Evolutionary conservation across 768 basidiomycete genomes (phyloP), one percentile per base, ranked within the genome.

Genomic region (Rhodotorula paludigena): DNA sequence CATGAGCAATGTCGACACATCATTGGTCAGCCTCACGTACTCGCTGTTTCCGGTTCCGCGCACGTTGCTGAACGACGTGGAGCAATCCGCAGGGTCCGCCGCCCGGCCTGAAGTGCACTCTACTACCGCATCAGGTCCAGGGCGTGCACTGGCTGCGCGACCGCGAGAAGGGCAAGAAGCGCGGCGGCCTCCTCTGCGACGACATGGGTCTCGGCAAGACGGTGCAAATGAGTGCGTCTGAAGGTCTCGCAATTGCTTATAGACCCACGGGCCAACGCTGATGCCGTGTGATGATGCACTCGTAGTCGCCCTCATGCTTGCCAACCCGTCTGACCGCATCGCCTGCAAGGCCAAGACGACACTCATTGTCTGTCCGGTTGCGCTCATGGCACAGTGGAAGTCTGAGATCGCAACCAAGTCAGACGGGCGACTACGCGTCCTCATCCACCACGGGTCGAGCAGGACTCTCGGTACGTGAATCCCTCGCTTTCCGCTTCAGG

Each of bases 301-400:
- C 39, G 38, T 32, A 38, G 35, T 51, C 20, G 83, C 88, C 0
- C 85, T 91, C 2, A 93, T 99, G 48, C 85, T 90, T 0, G 90
- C 90, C 0, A 82, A 84, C 8, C 84, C 89, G 14, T 84, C 82
- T 28, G 85, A 85, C 67, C 82, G 83, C 9, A 89, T 94, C 73
- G 83, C 82, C 69, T 82, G 82, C 30, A 86, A 85, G 21, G 89
- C 90, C 0, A 93, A 84, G 82, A 83, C 85, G 32, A 83, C 83
- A 5, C 93, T 94, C 25, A 88, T 98, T 44, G 81, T 97, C 38
- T 89, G 88, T 58, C 94, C 94, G 5, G 82, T 96, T 20, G 85
- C 89, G 21, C 84, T 99, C 20, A 86, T 96, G 60, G 83, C 84
- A 20, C 96, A 99, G 78, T 99, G 94, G 94, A 87, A 87, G 16